phyloP scores from a whole-genome alignment of 306 rosid species.

The Oxytropis ochrocephala region DNA sequence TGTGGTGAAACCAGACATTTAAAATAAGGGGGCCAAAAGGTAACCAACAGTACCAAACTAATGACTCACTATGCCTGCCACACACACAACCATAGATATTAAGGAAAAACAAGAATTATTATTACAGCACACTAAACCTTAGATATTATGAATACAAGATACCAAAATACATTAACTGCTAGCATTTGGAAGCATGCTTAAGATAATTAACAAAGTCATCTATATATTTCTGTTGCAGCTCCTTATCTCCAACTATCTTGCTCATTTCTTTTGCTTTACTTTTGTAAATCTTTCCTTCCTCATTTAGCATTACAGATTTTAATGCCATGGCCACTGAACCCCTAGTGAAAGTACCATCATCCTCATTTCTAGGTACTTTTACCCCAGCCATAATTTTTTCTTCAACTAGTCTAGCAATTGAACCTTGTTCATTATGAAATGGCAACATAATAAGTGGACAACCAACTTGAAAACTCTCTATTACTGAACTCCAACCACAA shows the following conservation, averaged over 20 bases:
- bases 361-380: slow-evolving; percentile 24
- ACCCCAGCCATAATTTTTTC: slow-evolving; percentile 22
- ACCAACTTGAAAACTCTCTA: background rate
- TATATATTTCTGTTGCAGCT: background rate
- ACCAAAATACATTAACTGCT: background rate
- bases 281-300: slow-evolving; percentile 29
- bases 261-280: slow-evolving; percentile 24
- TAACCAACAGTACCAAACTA: too few species aligned
- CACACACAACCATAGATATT: too few species aligned
- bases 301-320: slow-evolving; percentile 24
- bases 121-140: background rate
- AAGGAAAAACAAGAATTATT: too few species aligned
- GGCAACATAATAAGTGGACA: slow-evolving; percentile 17
- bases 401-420: slow-evolving; percentile 11
- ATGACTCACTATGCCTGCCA: too few species aligned
- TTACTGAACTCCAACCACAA: slow-evolving; percentile 28
- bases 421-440: slow-evolving; percentile 19
- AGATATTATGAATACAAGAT: background rate
- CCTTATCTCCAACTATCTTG: background rate
- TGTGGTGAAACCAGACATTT: too few species aligned
- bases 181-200: background rate
- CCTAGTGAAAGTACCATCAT: slow-evolving; percentile 24
- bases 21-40: too few species aligned
- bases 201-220: slow-evolving; percentile 21
- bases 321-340: background rate